Evolutionary conservation across 768 basidiomycete species (phyloP), one percentile per base, ranked within the genome.

Genomic region (Xerocomus brunneocitrinus): DNA sequence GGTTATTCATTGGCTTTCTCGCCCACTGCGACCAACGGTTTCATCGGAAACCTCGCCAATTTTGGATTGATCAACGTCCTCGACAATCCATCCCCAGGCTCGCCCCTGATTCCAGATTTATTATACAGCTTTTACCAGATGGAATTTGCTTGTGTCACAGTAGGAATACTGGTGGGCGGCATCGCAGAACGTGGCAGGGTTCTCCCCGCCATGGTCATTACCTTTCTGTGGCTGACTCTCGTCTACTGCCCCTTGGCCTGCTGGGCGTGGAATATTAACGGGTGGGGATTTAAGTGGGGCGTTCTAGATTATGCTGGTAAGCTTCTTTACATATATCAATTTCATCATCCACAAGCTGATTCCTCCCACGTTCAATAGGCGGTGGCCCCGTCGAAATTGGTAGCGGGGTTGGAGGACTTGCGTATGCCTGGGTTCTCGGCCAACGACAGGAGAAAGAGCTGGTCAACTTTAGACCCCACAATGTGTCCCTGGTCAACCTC

Each of bases 331-430:
- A 42, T 50, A 57, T 32, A 19, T n/a, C 55, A 28, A 40, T 39
- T 28, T 14, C 24, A 38, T 51, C 50, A 8, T n/a, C 10, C 13
- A 38, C 43, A 49, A 52, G 12, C 16, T 54, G 10, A 60, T 40
- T 12, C 34, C 12, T 31, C 25, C 39, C 24, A 14, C 32, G 27
- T 34, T 34, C 48, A 42, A 32, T 57, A 87, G 88, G 88, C 41
- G 91, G 91, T 16, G 89, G 89, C 9, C 91, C 91, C 13, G 91
- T 94, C 59, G 89, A 93, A 67, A 91, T 93, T 54, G 86, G 85
- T 45, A 87, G 85, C 56, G 94, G 94, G 22, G 80, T 91, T 30
- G 85, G 84, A 25, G 89, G 91, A 3, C 79, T 97, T 51, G 91
- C 92, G 1, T 91, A 85, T 70, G 82, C 92, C 12, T 84, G 91